phyloP scores from a whole-genome alignment of 2,329 filamentous ascomycete species.

The Fusarium camptoceras region DNA sequence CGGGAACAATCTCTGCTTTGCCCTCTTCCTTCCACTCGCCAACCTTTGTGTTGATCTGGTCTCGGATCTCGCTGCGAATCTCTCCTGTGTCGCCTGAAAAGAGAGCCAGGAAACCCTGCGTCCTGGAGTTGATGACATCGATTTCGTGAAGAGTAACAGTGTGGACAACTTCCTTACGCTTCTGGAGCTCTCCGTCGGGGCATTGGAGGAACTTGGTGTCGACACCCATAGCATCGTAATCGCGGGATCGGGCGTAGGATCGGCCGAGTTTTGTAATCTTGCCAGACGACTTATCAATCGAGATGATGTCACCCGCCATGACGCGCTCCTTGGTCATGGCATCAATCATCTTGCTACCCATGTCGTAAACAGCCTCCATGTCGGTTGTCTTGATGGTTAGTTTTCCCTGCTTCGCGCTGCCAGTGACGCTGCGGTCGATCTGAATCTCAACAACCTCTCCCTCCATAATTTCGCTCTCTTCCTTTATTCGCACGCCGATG shows the following conservation, averaged over 20 bases:
- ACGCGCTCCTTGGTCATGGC: constrained; percentile 99
- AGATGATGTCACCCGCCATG: constrained; percentile 98
- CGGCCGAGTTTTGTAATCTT: constrained; percentile 98
- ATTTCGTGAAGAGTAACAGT: constrained; percentile 98
- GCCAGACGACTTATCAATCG: constrained; percentile 97
- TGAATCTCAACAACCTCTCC: constrained; percentile 99
- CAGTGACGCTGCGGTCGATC: constrained; percentile 96
- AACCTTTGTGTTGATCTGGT: constrained; percentile 99
- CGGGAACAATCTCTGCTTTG: constrained; percentile 97
- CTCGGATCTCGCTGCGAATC: constrained; percentile 95
- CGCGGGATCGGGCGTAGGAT: constrained; percentile 92
- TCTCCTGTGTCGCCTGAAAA: constrained; percentile 99
- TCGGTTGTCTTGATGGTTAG: constrained; percentile 99
- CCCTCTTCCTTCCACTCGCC: constrained; percentile 99
- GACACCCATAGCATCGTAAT: constrained; percentile 99
- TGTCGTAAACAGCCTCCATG: constrained; percentile 99
- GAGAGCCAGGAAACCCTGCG: constrained; percentile 96
- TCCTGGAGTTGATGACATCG: constrained; percentile 98
- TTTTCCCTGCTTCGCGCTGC: constrained; percentile 97
- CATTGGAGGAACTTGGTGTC: constrained; percentile 99
- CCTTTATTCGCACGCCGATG: constrained; percentile 97
- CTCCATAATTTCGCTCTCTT: constrained; percentile 99
- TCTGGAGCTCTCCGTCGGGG: constrained; percentile 96
- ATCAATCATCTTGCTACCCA: constrained; percentile 99
- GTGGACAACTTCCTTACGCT: constrained; percentile 96